These are phyloP conservation scores for Xylaria palmicola DNA, from an alignment of 495 filamentous ascomycete genomes.

Conservation along the genomic window DNA sequence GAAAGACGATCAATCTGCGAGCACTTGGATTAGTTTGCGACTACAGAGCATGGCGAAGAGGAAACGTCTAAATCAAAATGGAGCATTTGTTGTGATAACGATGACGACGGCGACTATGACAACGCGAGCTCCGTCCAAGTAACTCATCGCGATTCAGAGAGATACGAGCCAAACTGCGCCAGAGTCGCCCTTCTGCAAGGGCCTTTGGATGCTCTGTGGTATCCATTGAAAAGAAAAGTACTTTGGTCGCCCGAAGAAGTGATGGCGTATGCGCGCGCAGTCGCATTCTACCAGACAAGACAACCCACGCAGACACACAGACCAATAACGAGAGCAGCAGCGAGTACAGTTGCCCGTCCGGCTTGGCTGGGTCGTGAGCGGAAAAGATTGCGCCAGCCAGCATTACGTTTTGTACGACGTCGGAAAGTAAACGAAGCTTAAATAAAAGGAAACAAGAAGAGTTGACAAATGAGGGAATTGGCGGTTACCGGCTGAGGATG, in stretches of 20 bases:
- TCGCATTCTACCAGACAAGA: constrained; percentile 4
- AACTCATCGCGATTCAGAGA: neutral
- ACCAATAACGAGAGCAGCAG: constrained; percentile 6
- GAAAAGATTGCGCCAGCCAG: constrained; percentile 4
- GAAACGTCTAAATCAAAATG: too few relatives aligned
- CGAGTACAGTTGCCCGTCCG: neutral
- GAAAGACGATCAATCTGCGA: neutral
- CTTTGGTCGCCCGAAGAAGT: constrained; percentile 6
- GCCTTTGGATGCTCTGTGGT: constrained; percentile 17
- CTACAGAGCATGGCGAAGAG: neutral
- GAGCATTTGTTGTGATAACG: neutral
- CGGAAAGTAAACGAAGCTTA: constrained; percentile 16
- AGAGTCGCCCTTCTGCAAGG: constrained; percentile 8
- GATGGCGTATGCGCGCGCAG: constrained; percentile 6
- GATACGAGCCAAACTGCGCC: constrained; percentile 3
- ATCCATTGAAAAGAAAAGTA: neutral
- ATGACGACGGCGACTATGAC: neutral
- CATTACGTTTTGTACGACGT: constrained; percentile 12
- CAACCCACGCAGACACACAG: neutral
- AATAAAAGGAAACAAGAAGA: neutral
- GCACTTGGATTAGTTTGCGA: constrained; percentile 4
- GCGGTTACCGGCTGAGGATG: neutral
- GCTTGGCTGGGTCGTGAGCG: constrained; percentile 6
- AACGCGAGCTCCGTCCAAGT: neutral
- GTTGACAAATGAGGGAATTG: neutral